Evolutionary conservation across 2,329 filamentous ascomycete genomes (phyloP), one percentile per base, ranked within the genome.

Genomic region (Endoconidiophora laricicola): DNA sequence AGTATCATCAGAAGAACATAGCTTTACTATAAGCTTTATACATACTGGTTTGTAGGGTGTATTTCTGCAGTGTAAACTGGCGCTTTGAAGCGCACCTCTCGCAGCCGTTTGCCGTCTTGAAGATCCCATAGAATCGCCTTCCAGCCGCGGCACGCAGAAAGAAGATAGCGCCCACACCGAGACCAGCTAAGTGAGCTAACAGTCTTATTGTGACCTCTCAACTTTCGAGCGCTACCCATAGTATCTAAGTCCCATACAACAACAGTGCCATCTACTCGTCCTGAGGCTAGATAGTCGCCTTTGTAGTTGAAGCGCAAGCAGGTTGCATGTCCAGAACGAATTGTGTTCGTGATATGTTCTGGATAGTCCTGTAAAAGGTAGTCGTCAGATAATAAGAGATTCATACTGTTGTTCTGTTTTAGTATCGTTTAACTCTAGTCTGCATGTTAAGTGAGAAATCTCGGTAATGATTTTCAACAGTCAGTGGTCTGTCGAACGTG

Each of bases 181-280:
- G 90, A 95, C 91, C 91, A 98, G 68, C 88, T 94, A 54, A 98
- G 66, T 47, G 86, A 94, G 58, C 94, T 90, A 52, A 98, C 88
- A 62, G 91, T 90, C 61, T 86, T 81, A 46, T 85, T 94, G 66
- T 98, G 91, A 10, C 90, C 91, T 56, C 86, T 79, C 55, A 98
- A 71, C 67, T 96, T 98, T 61, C 87, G 82, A 52, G 91, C 91
- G 3, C 96, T 86, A 37, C 91, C 90, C 73, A 93, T 94, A 7
- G 93, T 98, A 66, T 98, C 93, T 46, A 96, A 78, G 62, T 98
- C 91, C 74, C 94, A 98, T 44, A 98, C 83, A 50, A 94, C 86
- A 39, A 98, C 83, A 4, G 86, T 91, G 57, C 91, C 91, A 67
- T 98, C 91, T 55, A 87, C 85, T 61, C 91, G 81, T 56, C 91